These are phyloP conservation scores for Wickerhamiella occidentalis DNA, from an alignment of 805 yeast species.

Conservation along the genomic window DNA sequence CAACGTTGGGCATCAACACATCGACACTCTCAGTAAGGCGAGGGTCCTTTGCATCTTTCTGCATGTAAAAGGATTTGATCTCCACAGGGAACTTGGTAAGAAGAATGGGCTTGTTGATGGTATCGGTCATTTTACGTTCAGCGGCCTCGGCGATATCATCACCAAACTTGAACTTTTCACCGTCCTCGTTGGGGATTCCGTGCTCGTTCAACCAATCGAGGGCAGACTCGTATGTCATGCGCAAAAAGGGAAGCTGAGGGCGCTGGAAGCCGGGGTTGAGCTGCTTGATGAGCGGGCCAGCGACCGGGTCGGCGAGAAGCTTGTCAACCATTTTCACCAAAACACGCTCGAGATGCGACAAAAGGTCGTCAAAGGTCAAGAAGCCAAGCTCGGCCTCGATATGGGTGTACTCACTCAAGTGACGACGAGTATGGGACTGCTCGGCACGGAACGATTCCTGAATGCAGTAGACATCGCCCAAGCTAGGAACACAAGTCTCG, in stretches of 20 bases:
- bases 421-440: slow-evolving; percentile 97
- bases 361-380: slow-evolving; percentile 72
- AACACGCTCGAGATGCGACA: slow-evolving; percentile 72
- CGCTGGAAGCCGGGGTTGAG: slow-evolving; percentile 84
- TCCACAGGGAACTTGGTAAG: slow-evolving; percentile 92
- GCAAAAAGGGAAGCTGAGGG: slow-evolving; percentile 76
- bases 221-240: slow-evolving; percentile 86
- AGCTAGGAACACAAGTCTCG: slow-evolving; percentile 90
- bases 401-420: slow-evolving; percentile 91
- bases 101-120: slow-evolving; percentile 82
- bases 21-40: slow-evolving; percentile 97
- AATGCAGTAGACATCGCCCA: slow-evolving; percentile 94
- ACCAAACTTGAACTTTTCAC: slow-evolving; percentile 84
- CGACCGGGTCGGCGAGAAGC: slow-evolving; percentile 78
- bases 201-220: slow-evolving; percentile 94
- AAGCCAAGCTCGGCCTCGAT: slow-evolving; percentile 91
- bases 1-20: slow-evolving; percentile 97
- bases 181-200: slow-evolving; percentile 89
- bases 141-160: slow-evolving; percentile 99
- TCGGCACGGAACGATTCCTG: slow-evolving; percentile 99
- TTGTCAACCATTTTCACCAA: slow-evolving; percentile 57
- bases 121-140: slow-evolving; percentile 96
- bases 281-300: slow-evolving; percentile 80
- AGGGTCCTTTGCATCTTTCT: slow-evolving; percentile 75
- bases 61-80: slow-evolving; percentile 97